Conservation (phyloP, 345 rosid genomes). For the Nasturtium officinale region DNA sequence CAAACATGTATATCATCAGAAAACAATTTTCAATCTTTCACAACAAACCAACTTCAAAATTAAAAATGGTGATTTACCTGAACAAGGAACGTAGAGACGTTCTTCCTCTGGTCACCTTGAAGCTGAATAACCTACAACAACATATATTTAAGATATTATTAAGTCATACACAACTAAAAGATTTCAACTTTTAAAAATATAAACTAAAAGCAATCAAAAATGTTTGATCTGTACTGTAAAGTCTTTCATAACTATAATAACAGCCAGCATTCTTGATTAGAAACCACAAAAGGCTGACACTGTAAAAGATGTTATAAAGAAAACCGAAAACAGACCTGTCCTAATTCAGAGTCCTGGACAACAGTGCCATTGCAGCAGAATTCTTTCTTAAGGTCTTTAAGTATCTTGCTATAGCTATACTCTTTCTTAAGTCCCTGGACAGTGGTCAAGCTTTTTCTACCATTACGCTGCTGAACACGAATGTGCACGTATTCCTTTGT, state of each 20-base stretch:
- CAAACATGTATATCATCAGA: constrained; percentile 18
- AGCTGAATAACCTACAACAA: constrained; percentile 45
- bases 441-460: constrained; percentile 58
- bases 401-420: constrained; percentile 59
- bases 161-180: background rate
- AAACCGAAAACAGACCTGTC: constrained; percentile 45
- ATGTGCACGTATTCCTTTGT: constrained; percentile 54
- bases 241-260: background rate
- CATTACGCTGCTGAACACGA: constrained; percentile 57
- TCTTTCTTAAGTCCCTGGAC: constrained; percentile 60
- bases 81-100: constrained; percentile 46
- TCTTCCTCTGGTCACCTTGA: constrained; percentile 48
- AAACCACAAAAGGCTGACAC: background rate
- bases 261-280: background rate
- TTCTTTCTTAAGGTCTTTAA: constrained; percentile 64
- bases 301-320: background rate
- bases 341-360: constrained; percentile 61
- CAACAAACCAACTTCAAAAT: background rate
- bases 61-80: constrained; percentile 35
- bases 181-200: background rate
- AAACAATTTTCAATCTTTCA: background rate
- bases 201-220: background rate
- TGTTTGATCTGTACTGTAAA: too few species aligned
- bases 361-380: constrained; percentile 69
- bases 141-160: background rate